These are phyloP conservation scores for Penicillium parvum DNA, from an alignment of 495 filamentous ascomycete genomes.

Conservation along the genomic window DNA sequence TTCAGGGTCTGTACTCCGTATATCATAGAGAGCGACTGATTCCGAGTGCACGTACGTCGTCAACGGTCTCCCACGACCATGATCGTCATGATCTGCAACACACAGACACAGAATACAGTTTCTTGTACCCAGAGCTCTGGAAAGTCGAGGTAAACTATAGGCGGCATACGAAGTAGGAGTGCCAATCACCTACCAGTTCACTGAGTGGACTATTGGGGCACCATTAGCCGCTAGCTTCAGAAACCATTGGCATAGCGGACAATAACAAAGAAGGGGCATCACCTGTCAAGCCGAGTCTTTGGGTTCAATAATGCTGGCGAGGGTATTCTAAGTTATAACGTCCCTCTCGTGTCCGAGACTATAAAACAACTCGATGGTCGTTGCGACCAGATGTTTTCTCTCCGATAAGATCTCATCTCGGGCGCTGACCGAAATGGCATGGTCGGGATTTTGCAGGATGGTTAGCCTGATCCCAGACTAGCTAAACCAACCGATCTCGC, in stretches of 20 bases:
- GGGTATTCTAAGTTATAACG: background rate
- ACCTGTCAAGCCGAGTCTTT: slow-evolving; percentile 22
- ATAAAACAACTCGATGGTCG: background rate
- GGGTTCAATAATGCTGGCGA: slow-evolving; percentile 19
- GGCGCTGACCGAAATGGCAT: slow-evolving; percentile 3
- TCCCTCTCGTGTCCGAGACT: background rate
- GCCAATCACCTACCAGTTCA: too few relatives aligned
- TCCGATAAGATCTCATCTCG: too few relatives aligned
- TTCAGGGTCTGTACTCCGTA: too few relatives aligned
- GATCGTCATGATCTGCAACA: slow-evolving; percentile 17
- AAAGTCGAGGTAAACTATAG: background rate
- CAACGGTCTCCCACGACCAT: too few relatives aligned
- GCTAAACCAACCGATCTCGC: slow-evolving; percentile 1
- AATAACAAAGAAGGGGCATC: background rate
- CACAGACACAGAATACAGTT: background rate
- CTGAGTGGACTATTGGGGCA: slow-evolving; percentile 23
- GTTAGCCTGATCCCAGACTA: slow-evolving; percentile 3
- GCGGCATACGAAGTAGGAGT: background rate
- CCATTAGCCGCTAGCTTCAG: slow-evolving; percentile 16
- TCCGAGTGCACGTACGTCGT: too few relatives aligned
- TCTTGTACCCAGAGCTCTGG: slow-evolving; percentile 16
- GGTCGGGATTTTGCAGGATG: slow-evolving; percentile 1
- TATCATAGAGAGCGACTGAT: too few relatives aligned
- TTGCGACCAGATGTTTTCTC: too few relatives aligned
- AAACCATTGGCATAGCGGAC: slow-evolving; percentile 9